phyloP scores from a whole-genome alignment of 306 rosid genomes.

The Prunus mira region DNA sequence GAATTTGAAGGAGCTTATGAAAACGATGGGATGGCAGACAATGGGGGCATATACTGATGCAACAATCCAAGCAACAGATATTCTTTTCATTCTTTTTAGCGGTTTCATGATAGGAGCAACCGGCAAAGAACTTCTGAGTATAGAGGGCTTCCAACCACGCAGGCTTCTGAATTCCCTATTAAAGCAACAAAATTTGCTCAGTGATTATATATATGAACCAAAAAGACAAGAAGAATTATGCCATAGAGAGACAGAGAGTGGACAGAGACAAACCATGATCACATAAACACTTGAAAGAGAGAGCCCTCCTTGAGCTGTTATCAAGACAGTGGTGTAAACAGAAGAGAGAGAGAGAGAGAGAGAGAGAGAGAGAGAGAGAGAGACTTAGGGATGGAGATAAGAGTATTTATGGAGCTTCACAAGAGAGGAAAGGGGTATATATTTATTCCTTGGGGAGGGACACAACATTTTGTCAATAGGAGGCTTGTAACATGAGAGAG shows the following conservation, averaged over 20 bases:
- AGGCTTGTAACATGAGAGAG: conserved; percentile 25
- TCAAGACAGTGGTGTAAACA: conserved; percentile 12
- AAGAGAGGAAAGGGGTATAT: conserved; percentile 41
- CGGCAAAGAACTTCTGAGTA: conserved; percentile 69
- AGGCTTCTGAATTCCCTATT: conserved; percentile 80
- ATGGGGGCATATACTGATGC: conserved; percentile 89
- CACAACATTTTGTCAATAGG: conserved; percentile 46
- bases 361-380: conserved; percentile 7
- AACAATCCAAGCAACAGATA: conserved; percentile 92
- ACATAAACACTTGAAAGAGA: conserved; percentile 28
- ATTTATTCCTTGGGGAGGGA: conserved; percentile 56
- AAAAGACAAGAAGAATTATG: conserved; percentile 17
- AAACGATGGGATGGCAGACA: conserved; percentile 84
- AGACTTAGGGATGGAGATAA: conserved; percentile 30
- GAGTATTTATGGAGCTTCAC: conserved; percentile 74
- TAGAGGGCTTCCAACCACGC: conserved; percentile 99
- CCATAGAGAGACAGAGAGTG: not conserved
- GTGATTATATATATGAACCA: conserved; percentile 3
- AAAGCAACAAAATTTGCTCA: not conserved
- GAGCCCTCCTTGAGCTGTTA: conserved; percentile 17
- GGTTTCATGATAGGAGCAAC: conserved; percentile 73
- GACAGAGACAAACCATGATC: conserved; percentile 65
- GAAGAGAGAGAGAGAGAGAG: conserved; percentile 10
- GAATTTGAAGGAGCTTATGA: conserved; percentile 94
- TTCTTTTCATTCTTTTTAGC: conserved; percentile 93